Base-by-base conservation (phyloP, 2,329 filamentous ascomycete genomes). In the Cladosporium sp. region DNA sequence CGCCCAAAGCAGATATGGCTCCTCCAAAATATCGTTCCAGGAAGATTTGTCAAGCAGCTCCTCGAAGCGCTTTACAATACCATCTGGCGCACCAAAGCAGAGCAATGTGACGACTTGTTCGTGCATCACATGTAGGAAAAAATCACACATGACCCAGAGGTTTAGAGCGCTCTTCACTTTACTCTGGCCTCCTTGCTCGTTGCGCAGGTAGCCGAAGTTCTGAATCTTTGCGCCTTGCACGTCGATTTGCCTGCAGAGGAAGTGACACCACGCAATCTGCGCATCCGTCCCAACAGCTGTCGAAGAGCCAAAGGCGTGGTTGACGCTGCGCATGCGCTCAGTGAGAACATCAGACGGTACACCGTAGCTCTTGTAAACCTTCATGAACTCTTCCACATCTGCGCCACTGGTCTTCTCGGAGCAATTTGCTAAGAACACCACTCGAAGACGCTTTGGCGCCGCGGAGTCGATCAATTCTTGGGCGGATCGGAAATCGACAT, bases 241-340 rank as follows among this genome's bases (percentile, higher is more conserved):
- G 32, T 35, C n/a, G 5, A 50, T 50, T 24, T 35, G 37, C 24
- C 51, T 19, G 20, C 51, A 54, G 2, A 44, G 15, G 19, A 54
- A 44, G 9, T 54, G 51, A 13, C 40, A 54, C 51, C 51, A 54
- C 5, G 51, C 37, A 13, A 54, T 44, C 7, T 54, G 22, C 17
- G 51, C 51, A 5, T 54, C 25, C 17, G 37, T 36, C 9, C 39
- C 28, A 7, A 44, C 4, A 13, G 39, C 37, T 17, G 24, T 25
- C 13, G 51, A 35, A n/a, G 51, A 54, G n/a, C 51, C 51, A 35
- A 54, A 54, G 10, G 51, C 19, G n/a, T 54, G 28, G 8, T 54
- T 54, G 25, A 54, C 51, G 17, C 39, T 45, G 25, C 51, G 51
- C 51, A 54, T 54, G 32, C 51, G 51, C 20, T 54, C 51, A 19